These are phyloP conservation scores for Lipomyces anomalus DNA, from an alignment of 805 yeast species.

Conservation along the genomic window DNA sequence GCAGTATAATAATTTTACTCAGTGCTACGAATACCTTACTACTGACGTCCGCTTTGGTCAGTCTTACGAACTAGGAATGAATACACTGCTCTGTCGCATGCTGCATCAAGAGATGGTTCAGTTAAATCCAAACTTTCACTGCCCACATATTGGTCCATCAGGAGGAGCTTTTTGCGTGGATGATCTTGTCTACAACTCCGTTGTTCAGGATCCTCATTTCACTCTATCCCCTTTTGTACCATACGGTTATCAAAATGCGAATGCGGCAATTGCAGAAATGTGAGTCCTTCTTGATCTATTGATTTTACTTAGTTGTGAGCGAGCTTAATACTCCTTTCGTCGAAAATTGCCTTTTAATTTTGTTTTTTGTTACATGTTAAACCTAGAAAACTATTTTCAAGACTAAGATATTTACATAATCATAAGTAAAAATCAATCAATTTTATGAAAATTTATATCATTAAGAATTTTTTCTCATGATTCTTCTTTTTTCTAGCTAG, in stretches of 20 bases:
- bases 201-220: not conserved
- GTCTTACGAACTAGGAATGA: slow-evolving; percentile 1
- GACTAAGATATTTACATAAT: too few relatives aligned
- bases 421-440: too few relatives aligned
- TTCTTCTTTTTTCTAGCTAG: too few relatives aligned
- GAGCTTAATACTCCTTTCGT: too few relatives aligned
- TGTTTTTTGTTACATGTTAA: too few relatives aligned
- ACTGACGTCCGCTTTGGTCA: not conserved
- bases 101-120: slow-evolving; percentile 1
- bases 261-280: too few relatives aligned
- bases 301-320: too few relatives aligned
- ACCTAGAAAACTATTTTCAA: too few relatives aligned
- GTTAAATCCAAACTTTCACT: slow-evolving; percentile 1
- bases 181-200: not conserved
- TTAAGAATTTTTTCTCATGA: too few relatives aligned
- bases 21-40: not conserved
- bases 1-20: not conserved
- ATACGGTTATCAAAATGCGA: not conserved
- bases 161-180: not conserved
- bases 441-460: too few relatives aligned
- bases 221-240: not conserved
- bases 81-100: slow-evolving; percentile 1
- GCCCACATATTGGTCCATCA: slow-evolving; percentile 2
- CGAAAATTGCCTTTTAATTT: too few relatives aligned
- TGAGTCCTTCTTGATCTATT: too few relatives aligned